Conservation (phyloP, 106 monocot genomes). For the Dendrobium catenatum region DNA sequence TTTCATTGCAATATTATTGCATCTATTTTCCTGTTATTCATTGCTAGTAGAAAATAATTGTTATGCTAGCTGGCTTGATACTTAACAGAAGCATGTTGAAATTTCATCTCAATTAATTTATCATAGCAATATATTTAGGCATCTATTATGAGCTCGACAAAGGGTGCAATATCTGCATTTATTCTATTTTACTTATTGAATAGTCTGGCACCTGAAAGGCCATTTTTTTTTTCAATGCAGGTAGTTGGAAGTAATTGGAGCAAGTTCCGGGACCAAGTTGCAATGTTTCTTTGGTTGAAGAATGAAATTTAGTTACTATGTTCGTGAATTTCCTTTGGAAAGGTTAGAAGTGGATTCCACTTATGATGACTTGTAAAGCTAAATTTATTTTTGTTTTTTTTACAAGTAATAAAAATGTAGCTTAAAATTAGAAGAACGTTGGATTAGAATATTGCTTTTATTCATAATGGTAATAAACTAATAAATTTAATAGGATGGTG, state of each 20-base stretch:
- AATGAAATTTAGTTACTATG: neutral
- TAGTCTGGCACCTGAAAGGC: neutral
- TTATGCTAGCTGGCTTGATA: neutral
- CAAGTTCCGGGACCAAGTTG: neutral
- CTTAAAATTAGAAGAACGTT: neutral
- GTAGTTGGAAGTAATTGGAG: neutral
- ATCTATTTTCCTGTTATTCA: neutral
- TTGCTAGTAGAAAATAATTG: neutral
- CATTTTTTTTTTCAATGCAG: neutral
- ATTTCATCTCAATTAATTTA: neutral
- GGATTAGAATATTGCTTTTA: neutral
- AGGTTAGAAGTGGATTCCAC: neutral
- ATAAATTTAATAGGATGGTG: neutral
- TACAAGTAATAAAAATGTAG: neutral
- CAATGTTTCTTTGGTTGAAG: neutral
- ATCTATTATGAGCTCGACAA: neutral
- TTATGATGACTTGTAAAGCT: neutral
- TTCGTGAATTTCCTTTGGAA: neutral
- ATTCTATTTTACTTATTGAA: neutral
- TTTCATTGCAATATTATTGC: neutral
- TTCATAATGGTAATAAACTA: neutral
- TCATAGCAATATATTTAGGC: neutral
- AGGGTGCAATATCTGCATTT: neutral
- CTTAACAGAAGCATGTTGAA: neutral
- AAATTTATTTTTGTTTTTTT: neutral